Base-by-base conservation (phyloP, 2,329 filamentous ascomycete genomes). In the Cercospora beticola region DNA sequence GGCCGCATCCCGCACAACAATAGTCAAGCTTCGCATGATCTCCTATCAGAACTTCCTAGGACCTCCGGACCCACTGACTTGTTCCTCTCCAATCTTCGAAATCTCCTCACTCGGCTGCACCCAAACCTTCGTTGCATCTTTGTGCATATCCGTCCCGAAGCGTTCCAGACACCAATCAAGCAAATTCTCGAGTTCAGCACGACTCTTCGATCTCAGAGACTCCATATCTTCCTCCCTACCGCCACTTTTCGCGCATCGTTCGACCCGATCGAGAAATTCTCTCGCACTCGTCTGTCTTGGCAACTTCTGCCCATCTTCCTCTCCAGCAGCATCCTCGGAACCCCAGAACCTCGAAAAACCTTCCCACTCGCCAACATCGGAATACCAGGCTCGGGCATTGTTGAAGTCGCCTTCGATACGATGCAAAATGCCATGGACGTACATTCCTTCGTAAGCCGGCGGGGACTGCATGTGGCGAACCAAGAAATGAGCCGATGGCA, bases 401-500 rank as follows among this genome's bases (percentile, higher is more conserved):
- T 81, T 76, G 63, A 83, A 81, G 66, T 86, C 84, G 4, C 84
- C 84, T 74, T 86, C 85, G 28, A 84, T 78, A 1, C 83, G 78
- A 67, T 86, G 84, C 68, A 87, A 73, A 14, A 86, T 82, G 4
- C 81, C 81, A 69, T 86, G 84, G 1, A 85, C 77, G 46, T 83
- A 81, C 84, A 86, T 86, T 16, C 81, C 82, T 69, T 86, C 85
- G 49, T 79, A 78, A 0, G 82, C 82, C 0, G 84, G 84, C 14
- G 79, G 74, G 8, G 81, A 79, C 74, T 85, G 81, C 83, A 86
- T 85, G 71, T 86, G 83, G 1, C 84, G 80, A 26, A 84, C 78
- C 1, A 86, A 79, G 74, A 86, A 86, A 74, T 87, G 84, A 0
- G 84, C 84, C 21, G 78, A 80, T 4, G 83, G 77, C 0, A 86